Percentiles rank a stretch among this genome's conserved stretches.
phyloP scores from a whole-genome alignment of 495 filamentous ascomycete genomes.

The Penicillium daleae region DNA sequence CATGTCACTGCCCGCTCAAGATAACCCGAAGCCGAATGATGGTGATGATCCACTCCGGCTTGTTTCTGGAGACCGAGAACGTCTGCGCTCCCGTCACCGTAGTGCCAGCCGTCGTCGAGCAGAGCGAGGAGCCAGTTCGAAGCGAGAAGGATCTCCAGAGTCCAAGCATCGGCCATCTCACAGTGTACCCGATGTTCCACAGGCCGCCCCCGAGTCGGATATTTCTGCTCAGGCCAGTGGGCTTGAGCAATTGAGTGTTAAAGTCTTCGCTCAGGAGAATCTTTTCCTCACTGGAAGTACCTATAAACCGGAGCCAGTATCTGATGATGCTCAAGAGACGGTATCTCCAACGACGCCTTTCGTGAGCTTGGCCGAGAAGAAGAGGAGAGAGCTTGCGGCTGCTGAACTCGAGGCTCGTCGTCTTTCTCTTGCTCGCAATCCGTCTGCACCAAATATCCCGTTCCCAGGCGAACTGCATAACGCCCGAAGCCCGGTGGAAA shows the following conservation, averaged over 20 bases:
- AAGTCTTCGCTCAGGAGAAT: slow-evolving; percentile 30
- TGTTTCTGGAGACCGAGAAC: slow-evolving; percentile 63
- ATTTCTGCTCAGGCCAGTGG: slow-evolving; percentile 17
- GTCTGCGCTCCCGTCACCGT: slow-evolving; percentile 64
- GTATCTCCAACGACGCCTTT: slow-evolving; percentile 33
- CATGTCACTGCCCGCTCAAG: slow-evolving; percentile 53
- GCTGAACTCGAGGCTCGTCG: slow-evolving; percentile 86
- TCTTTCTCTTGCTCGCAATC: slow-evolving; percentile 77
- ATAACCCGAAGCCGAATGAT: slow-evolving; percentile 37
- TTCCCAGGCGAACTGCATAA: slow-evolving; percentile 67
- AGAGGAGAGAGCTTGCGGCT: slow-evolving; percentile 76
- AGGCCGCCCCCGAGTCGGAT: slow-evolving; percentile 36
- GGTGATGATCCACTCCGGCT: slow-evolving; percentile 62
- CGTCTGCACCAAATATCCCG: slow-evolving; percentile 77
- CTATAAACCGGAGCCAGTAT: slow-evolving; percentile 26
- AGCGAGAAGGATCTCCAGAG: slow-evolving; percentile 53
- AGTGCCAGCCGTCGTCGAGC: slow-evolving; percentile 50
- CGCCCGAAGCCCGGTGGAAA: slow-evolving; percentile 38
- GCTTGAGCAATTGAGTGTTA: slow-evolving; percentile 25
- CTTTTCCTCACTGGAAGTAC: slow-evolving; percentile 15
- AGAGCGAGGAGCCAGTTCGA: slow-evolving; percentile 49
- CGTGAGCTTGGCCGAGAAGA: slow-evolving; percentile 40
- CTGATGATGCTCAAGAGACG: slow-evolving; percentile 27
- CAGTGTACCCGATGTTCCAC: slow-evolving; percentile 51
- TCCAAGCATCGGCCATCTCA: slow-evolving; percentile 34